phyloP scores from a whole-genome alignment of 164 flowering plant genomes.

The Macadamia integrifolia region DNA sequence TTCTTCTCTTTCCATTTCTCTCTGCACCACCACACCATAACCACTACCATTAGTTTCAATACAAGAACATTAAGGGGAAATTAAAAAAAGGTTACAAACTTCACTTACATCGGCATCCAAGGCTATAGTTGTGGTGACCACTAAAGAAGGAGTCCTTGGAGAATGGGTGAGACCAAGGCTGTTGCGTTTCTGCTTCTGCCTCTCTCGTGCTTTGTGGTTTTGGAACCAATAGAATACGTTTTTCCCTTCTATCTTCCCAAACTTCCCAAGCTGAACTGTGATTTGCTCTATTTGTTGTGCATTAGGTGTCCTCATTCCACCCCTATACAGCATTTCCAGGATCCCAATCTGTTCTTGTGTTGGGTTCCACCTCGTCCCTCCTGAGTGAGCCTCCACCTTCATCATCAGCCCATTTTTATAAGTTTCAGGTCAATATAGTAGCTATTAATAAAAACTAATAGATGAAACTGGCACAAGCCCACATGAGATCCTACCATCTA shows the following conservation, averaged over 20 bases:
- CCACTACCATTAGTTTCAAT: neutral
- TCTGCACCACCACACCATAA: constrained; percentile 35
- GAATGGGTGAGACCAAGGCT: constrained; percentile 44
- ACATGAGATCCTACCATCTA: too few relatives aligned
- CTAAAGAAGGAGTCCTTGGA: constrained; percentile 24
- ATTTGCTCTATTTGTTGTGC: constrained; percentile 79
- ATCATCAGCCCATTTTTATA: neutral
- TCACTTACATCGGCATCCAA: constrained; percentile 25
- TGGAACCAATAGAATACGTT: constrained; percentile 96
- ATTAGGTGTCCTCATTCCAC: constrained; percentile 81
- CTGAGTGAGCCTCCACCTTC: constrained; percentile 61
- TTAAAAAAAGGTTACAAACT: too few relatives aligned
- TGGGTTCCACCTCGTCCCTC: constrained; percentile 91
- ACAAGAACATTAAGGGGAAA: too few relatives aligned
- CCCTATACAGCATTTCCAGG: constrained; percentile 65
- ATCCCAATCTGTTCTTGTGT: constrained; percentile 83
- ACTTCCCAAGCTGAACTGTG: constrained; percentile 61
- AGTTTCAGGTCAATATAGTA: neutral
- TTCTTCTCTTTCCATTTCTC: constrained; percentile 36
- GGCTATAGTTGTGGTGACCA: constrained; percentile 19
- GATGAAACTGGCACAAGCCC: too few relatives aligned
- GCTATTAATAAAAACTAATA: too few relatives aligned
- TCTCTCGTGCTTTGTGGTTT: constrained; percentile 92
- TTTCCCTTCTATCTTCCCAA: constrained; percentile 85
- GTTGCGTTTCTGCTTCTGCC: constrained; percentile 93